phyloP scores from a whole-genome alignment of 164 flowering plant genomes.

The Macadamia integrifolia region DNA sequence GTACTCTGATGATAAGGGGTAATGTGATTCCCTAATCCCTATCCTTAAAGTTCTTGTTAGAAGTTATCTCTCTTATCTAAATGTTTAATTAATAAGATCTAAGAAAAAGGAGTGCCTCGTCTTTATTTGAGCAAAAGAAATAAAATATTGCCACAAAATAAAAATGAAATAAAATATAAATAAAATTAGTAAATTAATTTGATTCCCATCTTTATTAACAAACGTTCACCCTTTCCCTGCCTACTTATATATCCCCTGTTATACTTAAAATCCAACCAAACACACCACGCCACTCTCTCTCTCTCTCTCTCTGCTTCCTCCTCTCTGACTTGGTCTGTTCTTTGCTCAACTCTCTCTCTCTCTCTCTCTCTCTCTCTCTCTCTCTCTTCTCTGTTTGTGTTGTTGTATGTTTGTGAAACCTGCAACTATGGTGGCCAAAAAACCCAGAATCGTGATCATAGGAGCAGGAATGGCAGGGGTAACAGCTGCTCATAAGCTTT shows the following conservation, averaged over 20 bases:
- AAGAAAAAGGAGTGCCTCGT: slow-evolving; percentile 26
- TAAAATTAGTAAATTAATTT: neutral
- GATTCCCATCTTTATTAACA: neutral
- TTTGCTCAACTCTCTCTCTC: too few relatives aligned
- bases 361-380: too few relatives aligned
- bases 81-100: slow-evolving; percentile 6
- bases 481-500: slow-evolving; percentile 82
- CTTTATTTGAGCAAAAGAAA: slow-evolving; percentile 9
- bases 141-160: neutral
- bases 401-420: slow-evolving; percentile 5
- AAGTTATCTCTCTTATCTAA: too few relatives aligned
- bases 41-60: too few relatives aligned
- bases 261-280: too few relatives aligned
- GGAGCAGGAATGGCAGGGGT: slow-evolving; percentile 97
- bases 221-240: slow-evolving; percentile 1
- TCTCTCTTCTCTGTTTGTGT: neutral
- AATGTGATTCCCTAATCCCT: too few relatives aligned
- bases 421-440: slow-evolving; percentile 55
- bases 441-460: slow-evolving; percentile 76
- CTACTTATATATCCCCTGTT: neutral
- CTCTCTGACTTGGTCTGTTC: too few relatives aligned
- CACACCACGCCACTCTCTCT: too few relatives aligned
- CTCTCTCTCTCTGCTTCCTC: neutral
- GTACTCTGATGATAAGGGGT: too few relatives aligned
- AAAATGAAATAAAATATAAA: too few relatives aligned